Percentiles rank a stretch among this genome's conserved stretches.
phyloP scores from a whole-genome alignment of 164 flowering plant genomes.

The Chimonanthus praecox region DNA sequence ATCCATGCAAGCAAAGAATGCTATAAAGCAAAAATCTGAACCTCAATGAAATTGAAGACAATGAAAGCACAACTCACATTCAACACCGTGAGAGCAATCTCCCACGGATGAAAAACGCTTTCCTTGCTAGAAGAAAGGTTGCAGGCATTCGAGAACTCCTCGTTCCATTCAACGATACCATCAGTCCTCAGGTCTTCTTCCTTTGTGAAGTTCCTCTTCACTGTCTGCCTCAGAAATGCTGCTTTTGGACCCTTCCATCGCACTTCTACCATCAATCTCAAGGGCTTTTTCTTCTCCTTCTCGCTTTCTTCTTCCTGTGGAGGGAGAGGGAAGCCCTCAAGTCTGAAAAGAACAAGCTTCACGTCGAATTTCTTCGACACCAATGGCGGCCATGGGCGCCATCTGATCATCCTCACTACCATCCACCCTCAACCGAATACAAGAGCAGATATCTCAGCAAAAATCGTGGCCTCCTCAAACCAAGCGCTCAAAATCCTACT shows the following conservation, averaged over 20 bases:
- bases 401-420: conserved; percentile 96
- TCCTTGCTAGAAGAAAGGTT: conserved; percentile 53
- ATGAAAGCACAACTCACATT: conserved; percentile 51
- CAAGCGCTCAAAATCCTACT: too few relatives aligned
- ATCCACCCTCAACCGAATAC: conserved; percentile 21
- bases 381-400: conserved; percentile 96
- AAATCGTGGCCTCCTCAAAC: not conserved
- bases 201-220: conserved; percentile 69
- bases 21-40: not conserved
- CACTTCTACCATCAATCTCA: conserved; percentile 64
- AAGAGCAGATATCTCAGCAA: not conserved
- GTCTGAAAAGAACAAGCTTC: conserved; percentile 50
- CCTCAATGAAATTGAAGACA: not conserved
- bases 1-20: too few relatives aligned
- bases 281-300: conserved; percentile 7
- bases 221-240: conserved; percentile 52
- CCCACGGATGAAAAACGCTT: conserved; percentile 81
- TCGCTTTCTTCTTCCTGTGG: conserved; percentile 7
- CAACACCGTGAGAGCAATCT: conserved; percentile 61
- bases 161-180: conserved; percentile 69
- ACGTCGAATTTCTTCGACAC: conserved; percentile 69
- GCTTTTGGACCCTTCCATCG: conserved; percentile 80
- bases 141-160: conserved; percentile 74
- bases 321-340: conserved; percentile 27
- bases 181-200: conserved; percentile 37